Evolutionary conservation across 129 eudicot species (phyloP).

Genomic region (Tanacetum coccineum): DNA sequence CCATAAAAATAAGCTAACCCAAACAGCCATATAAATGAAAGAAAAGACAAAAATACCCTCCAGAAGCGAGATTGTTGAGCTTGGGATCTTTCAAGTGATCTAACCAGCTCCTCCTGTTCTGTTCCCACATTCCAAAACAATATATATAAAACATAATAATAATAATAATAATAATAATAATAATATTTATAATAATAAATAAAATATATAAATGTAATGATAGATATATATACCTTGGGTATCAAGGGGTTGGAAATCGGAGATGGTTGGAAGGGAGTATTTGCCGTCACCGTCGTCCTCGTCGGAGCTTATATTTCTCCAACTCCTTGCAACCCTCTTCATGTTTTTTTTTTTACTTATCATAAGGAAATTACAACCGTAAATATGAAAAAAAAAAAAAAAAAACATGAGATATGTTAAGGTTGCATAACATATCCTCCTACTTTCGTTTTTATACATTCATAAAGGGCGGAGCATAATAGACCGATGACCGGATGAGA

Average conservation of each 20-base stretch:
- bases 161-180: not conserved
- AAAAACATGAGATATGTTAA: too few relatives aligned
- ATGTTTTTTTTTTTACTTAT: slow-evolving; percentile 11
- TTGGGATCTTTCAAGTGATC: slow-evolving; percentile 60
- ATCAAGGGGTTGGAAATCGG: slow-evolving; percentile 71
- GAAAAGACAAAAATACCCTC: slow-evolving; percentile 57
- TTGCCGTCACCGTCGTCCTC: slow-evolving; percentile 35
- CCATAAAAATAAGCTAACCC: too few relatives aligned
- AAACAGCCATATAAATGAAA: not conserved
- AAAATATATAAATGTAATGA: not conserved
- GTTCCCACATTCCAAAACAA: slow-evolving; percentile 8
- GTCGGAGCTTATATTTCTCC: slow-evolving; percentile 31
- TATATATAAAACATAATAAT: not conserved
- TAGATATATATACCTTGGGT: slow-evolving; percentile 44
- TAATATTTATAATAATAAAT: too few relatives aligned
- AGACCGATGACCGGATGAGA: too few relatives aligned
- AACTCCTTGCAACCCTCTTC: slow-evolving; percentile 59
- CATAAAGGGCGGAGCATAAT: too few relatives aligned
- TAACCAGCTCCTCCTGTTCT: slow-evolving; percentile 91
- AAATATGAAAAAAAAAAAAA: too few relatives aligned
- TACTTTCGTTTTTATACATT: too few relatives aligned
- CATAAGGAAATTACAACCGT: not conserved
- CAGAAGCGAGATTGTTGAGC: slow-evolving; percentile 72
- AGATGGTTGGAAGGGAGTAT: slow-evolving; percentile 74
- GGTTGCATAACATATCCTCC: too few relatives aligned